Base-by-base conservation (phyloP, 441 rosid species). In the Metrosideros polymorpha region DNA sequence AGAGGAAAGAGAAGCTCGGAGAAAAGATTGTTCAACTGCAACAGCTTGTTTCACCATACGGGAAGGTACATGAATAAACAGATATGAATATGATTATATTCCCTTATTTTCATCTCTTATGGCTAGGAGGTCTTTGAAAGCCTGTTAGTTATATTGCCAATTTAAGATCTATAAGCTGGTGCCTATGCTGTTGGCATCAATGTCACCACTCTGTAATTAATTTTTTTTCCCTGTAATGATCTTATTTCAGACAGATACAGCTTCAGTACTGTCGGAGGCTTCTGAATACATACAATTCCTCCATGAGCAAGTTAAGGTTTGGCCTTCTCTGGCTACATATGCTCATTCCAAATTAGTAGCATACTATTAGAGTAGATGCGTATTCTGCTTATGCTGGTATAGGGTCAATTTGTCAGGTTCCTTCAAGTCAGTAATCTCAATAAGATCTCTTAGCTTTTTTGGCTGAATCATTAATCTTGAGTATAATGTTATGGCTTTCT, bases 241-340 rank as follows among this genome's bases (percentile, higher is more conserved):
- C 51, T 12, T 47, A 27, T 50, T 50, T 88, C 98, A 97, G 99
- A 97, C 99, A 0, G 99, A 97, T 90, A 97, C 99, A 83, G 98
- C 99, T 84, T 97, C 99, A 4, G 99, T 97, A 77, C 97, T 97
- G 85, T 88, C 85, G 79, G 98, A 95, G 89, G 95, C 99, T 15
- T 92, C 93, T 95, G 95, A 95, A 13, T 97, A 97, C 93, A 97
- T 97, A 82, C 94, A 84, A 86, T 97, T 97, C 90, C 98, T 96
- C 84, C 99, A 96, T 5, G 99, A 97, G 85, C 99, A 97, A 96
- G 98, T 97, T 59, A 92, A 96, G 99, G 99, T 97, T 85, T 56
- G 95, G 35, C 76, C 79, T 61, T 87, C 83, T 59, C 84, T 82
- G 86, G 57, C 85, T 39, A 25, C 76, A 45, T 17, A 7, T 50